phyloP scores from a whole-genome alignment of 2,329 filamentous ascomycete genomes.

The Coleophoma eucalyptorum region DNA sequence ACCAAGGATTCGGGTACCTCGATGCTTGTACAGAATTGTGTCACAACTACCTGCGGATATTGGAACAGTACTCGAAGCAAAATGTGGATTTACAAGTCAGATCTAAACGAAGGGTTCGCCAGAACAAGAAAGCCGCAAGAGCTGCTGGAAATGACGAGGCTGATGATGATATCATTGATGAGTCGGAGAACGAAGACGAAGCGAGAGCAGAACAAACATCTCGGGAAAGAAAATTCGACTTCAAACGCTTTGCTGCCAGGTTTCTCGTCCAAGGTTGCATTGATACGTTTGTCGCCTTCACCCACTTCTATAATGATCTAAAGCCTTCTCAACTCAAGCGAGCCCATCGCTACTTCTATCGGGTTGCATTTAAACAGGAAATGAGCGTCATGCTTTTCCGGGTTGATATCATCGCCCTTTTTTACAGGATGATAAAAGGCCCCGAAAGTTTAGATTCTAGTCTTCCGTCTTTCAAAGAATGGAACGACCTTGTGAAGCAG shows the following conservation, averaged over 20 bases:
- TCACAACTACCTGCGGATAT: slow-evolving; percentile 86
- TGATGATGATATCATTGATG: slow-evolving; percentile 51
- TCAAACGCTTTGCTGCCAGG: slow-evolving; percentile 73
- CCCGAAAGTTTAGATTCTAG: slow-evolving; percentile 68
- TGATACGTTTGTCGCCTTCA: slow-evolving; percentile 82
- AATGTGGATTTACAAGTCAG: slow-evolving; percentile 92
- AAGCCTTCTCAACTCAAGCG: slow-evolving; percentile 79
- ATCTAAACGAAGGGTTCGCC: slow-evolving; percentile 68
- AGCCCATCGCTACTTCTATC: slow-evolving; percentile 89
- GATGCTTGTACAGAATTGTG: slow-evolving; percentile 88
- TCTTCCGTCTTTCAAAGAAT: slow-evolving; percentile 71
- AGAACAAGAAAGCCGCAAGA: slow-evolving; percentile 65
- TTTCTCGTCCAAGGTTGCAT: slow-evolving; percentile 84
- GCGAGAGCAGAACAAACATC: slow-evolving; percentile 65
- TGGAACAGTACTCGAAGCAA: slow-evolving; percentile 92
- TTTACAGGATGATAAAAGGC: slow-evolving; percentile 90
- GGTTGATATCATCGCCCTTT: slow-evolving; percentile 82
- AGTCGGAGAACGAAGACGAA: slow-evolving; percentile 73
- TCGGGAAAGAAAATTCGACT: slow-evolving; percentile 91
- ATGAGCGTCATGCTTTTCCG: slow-evolving; percentile 85
- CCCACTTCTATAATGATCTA: slow-evolving; percentile 77
- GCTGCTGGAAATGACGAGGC: slow-evolving; percentile 36
- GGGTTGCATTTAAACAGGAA: slow-evolving; percentile 91
- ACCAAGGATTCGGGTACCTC: slow-evolving; percentile 89
- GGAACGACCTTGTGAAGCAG: slow-evolving; percentile 85